A percentile compares a stretch with the other conserved stretches of the same genome.
These are phyloP conservation scores for Bothriochloa decipiens DNA, from an alignment of 176 grass and related monocot species.

Conservation along the genomic window DNA sequence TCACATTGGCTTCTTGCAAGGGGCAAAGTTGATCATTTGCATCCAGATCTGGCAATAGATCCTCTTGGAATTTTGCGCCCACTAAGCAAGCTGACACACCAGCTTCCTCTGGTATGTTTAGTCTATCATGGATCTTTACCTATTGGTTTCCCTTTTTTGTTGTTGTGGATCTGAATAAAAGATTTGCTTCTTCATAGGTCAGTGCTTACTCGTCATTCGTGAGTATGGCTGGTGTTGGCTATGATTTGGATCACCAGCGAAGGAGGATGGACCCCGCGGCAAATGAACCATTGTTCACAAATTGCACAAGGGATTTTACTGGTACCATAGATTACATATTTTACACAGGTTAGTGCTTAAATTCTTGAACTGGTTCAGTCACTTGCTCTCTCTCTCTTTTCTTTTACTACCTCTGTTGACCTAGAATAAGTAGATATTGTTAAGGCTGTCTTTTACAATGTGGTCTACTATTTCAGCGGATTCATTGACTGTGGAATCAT, in stretches of 20 bases:
- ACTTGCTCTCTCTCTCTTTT: neutral
- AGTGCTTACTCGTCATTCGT: conserved; percentile 92
- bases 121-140: neutral
- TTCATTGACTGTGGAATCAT: conserved; percentile 81
- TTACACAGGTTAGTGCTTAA: conserved; percentile 65
- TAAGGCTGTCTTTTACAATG: conserved; percentile 19
- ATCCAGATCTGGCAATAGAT: conserved; percentile 79
- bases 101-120: conserved; percentile 81
- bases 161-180: conserved; percentile 22
- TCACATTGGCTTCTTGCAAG: conserved; percentile 81
- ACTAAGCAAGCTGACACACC: conserved; percentile 78
- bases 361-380: conserved; percentile 2
- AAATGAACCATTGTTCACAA: conserved; percentile 90
- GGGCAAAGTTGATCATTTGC: conserved; percentile 78
- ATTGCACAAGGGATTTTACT: conserved; percentile 88
- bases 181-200: conserved; percentile 59
- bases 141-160: conserved; percentile 21
- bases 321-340: conserved; percentile 91
- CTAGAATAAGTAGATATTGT: conserved; percentile 31
- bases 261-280: conserved; percentile 72
- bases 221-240: conserved; percentile 56
- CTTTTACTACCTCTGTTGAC: conserved; percentile 8
- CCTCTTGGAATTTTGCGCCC: conserved; percentile 77
- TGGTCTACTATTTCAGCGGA: conserved; percentile 63
- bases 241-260: conserved; percentile 71